phyloP scores from a whole-genome alignment of 352 stramenopile species.

The Phytophthora ohioensis region DNA sequence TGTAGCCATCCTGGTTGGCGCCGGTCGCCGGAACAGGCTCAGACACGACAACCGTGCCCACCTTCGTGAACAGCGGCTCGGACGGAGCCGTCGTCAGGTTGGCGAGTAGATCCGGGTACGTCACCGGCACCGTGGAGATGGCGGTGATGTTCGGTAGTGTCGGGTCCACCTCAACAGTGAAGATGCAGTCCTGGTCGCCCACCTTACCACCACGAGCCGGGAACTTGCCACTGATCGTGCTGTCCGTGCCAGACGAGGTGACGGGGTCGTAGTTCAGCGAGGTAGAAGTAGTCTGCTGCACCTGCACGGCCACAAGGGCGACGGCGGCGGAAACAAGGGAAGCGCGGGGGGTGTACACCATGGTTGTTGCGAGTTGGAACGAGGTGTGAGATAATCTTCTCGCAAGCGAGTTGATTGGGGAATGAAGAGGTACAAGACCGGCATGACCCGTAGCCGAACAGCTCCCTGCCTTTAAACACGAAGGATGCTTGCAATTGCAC shows the following conservation, averaged over 20 bases:
- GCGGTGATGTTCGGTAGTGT: conserved; percentile 34
- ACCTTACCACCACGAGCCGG: conserved; percentile 16
- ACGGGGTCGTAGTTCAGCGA: conserved; percentile 28
- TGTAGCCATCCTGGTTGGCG: conserved; percentile 19
- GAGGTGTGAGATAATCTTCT: conserved; percentile 33
- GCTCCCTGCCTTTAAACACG: not conserved
- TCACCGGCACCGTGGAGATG: conserved; percentile 28
- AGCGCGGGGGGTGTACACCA: conserved; percentile 35
- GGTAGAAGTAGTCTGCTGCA: conserved; percentile 23
- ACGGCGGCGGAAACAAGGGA: conserved; percentile 37
- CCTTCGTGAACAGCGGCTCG: conserved; percentile 26
- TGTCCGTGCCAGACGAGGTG: conserved; percentile 8
- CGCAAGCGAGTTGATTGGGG: conserved; percentile 34
- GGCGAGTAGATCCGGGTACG: conserved; percentile 23
- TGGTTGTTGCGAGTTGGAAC: conserved; percentile 27
- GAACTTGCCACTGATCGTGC: conserved; percentile 25
- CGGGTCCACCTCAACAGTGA: conserved; percentile 26
- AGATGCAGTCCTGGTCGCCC: conserved; percentile 14
- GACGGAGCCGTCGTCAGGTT: conserved; percentile 22
- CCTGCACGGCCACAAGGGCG: conserved; percentile 24
- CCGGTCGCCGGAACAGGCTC: not conserved
- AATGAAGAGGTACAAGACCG: conserved; percentile 9
- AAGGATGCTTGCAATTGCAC: not conserved
- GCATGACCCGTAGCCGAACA: not conserved
- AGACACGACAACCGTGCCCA: conserved; percentile 27